Evolutionary conservation across 1,284 basidiomycete genomes (phyloP), one percentile per base, ranked within the genome.

Genomic region (Leucoagaricus sp.): DNA sequence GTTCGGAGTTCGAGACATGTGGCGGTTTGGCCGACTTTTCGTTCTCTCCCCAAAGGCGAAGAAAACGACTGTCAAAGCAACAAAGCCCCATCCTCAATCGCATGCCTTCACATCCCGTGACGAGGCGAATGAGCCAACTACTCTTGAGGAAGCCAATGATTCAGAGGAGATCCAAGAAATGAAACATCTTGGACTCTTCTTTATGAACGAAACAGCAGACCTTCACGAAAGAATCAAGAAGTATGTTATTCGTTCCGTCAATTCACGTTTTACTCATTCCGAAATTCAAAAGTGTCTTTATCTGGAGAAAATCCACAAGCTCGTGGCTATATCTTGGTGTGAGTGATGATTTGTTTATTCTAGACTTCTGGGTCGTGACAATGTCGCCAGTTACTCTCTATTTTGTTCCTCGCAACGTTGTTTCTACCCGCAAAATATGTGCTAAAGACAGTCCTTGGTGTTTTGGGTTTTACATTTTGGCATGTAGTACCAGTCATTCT

Each of bases 201-300:
- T 67, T 9, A 44, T 85, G 53, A 75, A 75, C 48, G 77, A 80
- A 47, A 63, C 84, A 28, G 80, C 81, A 4, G 86, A 89, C 64
- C 51, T 86, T 6, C 82, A 89, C 60, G 89, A 91, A 66, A 76
- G 86, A 34, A 61, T 87, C 38, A 81, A 80, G 69, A 89, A 87
- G 87, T 88, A 63, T n/a, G 79, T 71, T 12, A 25, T 42, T 28
- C 9, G 25, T 21, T 53, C 13, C 25, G 49, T 40, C 36, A 45
- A 33, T 15, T 48, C 17, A 8, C 31, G 12, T 46, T 49, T 50
- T 19, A 63, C 40, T 62, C 19, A 59, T 29, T 34, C 19, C 38
- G 33, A 34, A 15, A 53, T 33, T 45, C 26, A 28, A 4, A 25
- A 89, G 86, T 61, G 72, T 87, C 13, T 84, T 86, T 62, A 75